phyloP scores from a whole-genome alignment of 192 early-diverging fungal genomes.

The Rhizophagus clarus region DNA sequence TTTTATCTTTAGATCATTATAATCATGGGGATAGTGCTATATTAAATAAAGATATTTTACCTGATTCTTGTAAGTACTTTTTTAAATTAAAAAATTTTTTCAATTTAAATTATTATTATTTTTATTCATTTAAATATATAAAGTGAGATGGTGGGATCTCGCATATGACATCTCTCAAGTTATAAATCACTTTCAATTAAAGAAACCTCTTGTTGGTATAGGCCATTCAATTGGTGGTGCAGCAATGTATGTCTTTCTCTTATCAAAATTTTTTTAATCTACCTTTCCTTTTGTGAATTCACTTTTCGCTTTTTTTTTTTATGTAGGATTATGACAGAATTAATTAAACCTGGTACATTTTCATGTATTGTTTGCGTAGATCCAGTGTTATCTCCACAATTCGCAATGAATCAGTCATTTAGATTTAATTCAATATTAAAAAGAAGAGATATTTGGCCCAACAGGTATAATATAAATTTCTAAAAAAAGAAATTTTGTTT shows the following conservation, averaged over 20 bases:
- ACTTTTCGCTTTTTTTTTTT: background rate
- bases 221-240: slow-evolving; percentile 60
- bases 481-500: too few relatives aligned
- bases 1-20: slow-evolving; percentile 56
- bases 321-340: slow-evolving; percentile 36
- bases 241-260: slow-evolving; percentile 33
- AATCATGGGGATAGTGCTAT: slow-evolving; percentile 62
- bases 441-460: slow-evolving; percentile 51
- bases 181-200: slow-evolving; percentile 42
- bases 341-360: slow-evolving; percentile 35
- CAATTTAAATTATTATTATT: too few relatives aligned
- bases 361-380: slow-evolving; percentile 43
- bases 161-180: slow-evolving; percentile 53
- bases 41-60: slow-evolving; percentile 47
- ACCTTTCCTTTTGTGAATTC: slow-evolving; percentile 15
- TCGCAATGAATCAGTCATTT: slow-evolving; percentile 24
- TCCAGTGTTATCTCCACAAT: slow-evolving; percentile 36
- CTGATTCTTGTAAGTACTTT: slow-evolving; percentile 39
- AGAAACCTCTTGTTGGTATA: slow-evolving; percentile 50
- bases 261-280: slow-evolving; percentile 14
- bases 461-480: slow-evolving; percentile 31
- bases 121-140: background rate
- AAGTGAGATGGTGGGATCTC: slow-evolving; percentile 57
- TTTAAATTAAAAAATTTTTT: too few relatives aligned
- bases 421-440: slow-evolving; percentile 33